A percentile compares a stretch with the other conserved stretches of the same genome.
Conservation (phyloP, 495 filamentous ascomycete genomes). For the Tuber melanosporum region DNA sequence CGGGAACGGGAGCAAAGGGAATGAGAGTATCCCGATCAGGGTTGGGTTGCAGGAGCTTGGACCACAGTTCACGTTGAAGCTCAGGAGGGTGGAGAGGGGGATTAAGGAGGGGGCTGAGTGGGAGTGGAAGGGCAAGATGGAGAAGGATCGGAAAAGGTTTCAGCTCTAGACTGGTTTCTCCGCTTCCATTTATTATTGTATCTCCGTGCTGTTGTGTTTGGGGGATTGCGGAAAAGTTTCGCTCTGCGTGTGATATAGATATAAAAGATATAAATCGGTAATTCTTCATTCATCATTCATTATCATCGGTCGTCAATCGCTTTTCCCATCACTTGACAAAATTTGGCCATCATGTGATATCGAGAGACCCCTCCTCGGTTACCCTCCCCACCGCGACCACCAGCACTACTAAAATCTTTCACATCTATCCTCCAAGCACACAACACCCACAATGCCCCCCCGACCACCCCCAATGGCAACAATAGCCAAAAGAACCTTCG, state of each 20-base stretch:
- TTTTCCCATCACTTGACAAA: not conserved
- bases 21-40: slow-evolving; percentile 71
- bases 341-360: not conserved
- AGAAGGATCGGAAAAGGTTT: slow-evolving; percentile 88
- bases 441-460: not conserved
- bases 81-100: slow-evolving; percentile 84
- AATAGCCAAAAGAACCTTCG: not conserved
- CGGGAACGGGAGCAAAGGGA: slow-evolving; percentile 70
- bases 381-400: slow-evolving; percentile 1
- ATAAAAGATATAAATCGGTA: not conserved
- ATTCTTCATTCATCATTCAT: not conserved
- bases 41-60: slow-evolving; percentile 81
- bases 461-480: not conserved
- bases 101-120: slow-evolving; percentile 66
- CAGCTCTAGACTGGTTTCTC: slow-evolving; percentile 55
- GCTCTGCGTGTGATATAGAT: not conserved
- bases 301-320: not conserved
- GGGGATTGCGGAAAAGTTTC: not conserved
- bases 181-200: not conserved
- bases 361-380: not conserved
- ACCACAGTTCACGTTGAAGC: slow-evolving; percentile 76
- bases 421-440: not conserved
- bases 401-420: not conserved
- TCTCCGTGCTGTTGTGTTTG: not conserved
- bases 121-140: slow-evolving; percentile 90